Conservation (phyloP, 1,139 yeast genomes). For the Magnusiomyces magnusii region DNA sequence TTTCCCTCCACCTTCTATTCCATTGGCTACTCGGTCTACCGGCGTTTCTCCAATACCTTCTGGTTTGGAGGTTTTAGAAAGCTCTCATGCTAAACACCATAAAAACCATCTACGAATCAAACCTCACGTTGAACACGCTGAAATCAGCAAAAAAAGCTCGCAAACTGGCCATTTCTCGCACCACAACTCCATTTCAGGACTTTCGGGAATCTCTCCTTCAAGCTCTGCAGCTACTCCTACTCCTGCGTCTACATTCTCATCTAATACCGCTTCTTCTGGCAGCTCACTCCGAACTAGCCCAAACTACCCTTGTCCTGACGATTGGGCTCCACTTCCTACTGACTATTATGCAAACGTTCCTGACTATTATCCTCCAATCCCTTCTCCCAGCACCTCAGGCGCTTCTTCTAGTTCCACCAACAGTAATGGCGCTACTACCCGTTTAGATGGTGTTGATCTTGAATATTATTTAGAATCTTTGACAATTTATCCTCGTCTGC, state of each 20-base stretch:
- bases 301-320: neutral
- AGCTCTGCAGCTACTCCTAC: neutral
- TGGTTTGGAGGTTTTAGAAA: neutral
- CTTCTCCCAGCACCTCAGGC: neutral
- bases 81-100: neutral
- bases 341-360: neutral
- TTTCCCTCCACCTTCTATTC: neutral
- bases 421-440: neutral
- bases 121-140: neutral
- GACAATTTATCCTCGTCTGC: neutral
- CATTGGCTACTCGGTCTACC: neutral
- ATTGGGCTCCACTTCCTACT: neutral
- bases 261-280: neutral
- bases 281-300: neutral
- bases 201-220: neutral
- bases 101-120: neutral
- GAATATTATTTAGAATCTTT: neutral
- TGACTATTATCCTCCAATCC: neutral
- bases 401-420: neutral
- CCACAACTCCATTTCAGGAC: neutral
- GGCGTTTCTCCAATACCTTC: neutral
- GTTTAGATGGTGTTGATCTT: neutral
- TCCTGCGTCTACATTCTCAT: neutral
- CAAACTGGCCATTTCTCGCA: neutral
- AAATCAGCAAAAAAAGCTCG: neutral